Evolutionary conservation across 805 yeast species (phyloP).

Genomic region (Cyberlindnera japonica): DNA sequence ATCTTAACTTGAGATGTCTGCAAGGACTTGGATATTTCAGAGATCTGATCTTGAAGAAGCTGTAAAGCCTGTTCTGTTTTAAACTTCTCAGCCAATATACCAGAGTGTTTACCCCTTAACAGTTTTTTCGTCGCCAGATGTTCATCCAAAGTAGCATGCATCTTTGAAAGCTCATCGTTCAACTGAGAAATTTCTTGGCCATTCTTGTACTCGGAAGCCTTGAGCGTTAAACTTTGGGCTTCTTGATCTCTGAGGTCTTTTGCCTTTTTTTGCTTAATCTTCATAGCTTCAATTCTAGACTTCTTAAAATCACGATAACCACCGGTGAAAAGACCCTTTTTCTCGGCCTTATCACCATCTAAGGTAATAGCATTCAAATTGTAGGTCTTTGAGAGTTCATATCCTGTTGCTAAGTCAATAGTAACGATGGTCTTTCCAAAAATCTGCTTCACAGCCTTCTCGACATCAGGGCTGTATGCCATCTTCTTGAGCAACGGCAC

Average conservation of each 20-base stretch:
- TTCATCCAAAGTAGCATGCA: slow-evolving; percentile 39
- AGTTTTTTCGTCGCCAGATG: slow-evolving; percentile 41
- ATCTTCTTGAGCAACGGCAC: slow-evolving; percentile 79
- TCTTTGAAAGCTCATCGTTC: slow-evolving; percentile 41
- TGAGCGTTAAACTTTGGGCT: slow-evolving; percentile 37
- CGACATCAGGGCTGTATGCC: slow-evolving; percentile 52
- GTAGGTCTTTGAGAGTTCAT: slow-evolving; percentile 57
- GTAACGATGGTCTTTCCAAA: slow-evolving; percentile 82
- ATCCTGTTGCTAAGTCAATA: slow-evolving; percentile 61
- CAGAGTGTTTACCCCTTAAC: slow-evolving; percentile 39
- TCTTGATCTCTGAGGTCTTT: slow-evolving; percentile 42
- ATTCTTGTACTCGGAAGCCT: slow-evolving; percentile 35
- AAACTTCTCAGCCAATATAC: slow-evolving; percentile 37
- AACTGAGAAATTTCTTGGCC: slow-evolving; percentile 51
- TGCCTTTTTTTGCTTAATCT: slow-evolving; percentile 49
- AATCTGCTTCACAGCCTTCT: slow-evolving; percentile 69
- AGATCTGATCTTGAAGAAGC: slow-evolving; percentile 11
- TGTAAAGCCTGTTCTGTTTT: slow-evolving; percentile 42
- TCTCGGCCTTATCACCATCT: slow-evolving; percentile 88
- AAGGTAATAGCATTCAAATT: slow-evolving; percentile 77
- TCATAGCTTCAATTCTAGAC: slow-evolving; percentile 70
- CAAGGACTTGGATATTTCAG: slow-evolving; percentile 1
- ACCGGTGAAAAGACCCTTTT: slow-evolving; percentile 81
- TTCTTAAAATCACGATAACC: slow-evolving; percentile 72
- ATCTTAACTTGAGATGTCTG: slow-evolving; percentile 32